Conservation (phyloP, 106 monocot species). For the Agapanthus africanus region DNA sequence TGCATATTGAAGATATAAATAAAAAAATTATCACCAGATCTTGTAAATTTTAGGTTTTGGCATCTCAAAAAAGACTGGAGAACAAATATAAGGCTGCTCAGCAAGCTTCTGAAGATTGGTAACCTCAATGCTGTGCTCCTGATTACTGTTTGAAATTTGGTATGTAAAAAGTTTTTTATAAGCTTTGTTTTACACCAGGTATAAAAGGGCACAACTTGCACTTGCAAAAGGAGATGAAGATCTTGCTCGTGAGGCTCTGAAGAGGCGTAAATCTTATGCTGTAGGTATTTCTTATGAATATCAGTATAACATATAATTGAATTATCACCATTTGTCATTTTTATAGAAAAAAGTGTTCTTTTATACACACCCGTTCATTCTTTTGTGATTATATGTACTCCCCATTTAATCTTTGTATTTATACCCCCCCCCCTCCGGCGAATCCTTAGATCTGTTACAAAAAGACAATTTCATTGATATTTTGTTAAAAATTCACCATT, state of each 20-base stretch:
- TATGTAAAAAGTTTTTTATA: neutral
- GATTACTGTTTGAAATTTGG: neutral
- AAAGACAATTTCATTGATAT: too few species aligned
- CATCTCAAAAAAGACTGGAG: slow-evolving; percentile 90
- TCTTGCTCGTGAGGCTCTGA: slow-evolving; percentile 97
- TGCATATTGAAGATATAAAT: neutral
- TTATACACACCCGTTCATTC: too few species aligned
- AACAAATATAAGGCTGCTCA: slow-evolving; percentile 92
- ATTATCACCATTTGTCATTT: neutral
- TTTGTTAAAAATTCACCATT: too few species aligned
- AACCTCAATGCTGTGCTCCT: slow-evolving; percentile 7
- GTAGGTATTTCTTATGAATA: slow-evolving; percentile 46
- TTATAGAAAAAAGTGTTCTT: too few species aligned
- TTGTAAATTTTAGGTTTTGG: slow-evolving; percentile 61
- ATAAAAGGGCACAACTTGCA: slow-evolving; percentile 89
- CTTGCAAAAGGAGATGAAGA: slow-evolving; percentile 94
- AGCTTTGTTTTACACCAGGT: slow-evolving; percentile 37
- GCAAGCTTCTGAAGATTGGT: slow-evolving; percentile 96
- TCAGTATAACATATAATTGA: neutral
- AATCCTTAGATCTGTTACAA: too few species aligned
- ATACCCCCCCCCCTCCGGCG: too few species aligned
- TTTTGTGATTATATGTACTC: too few species aligned
- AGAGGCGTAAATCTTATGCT: slow-evolving; percentile 93
- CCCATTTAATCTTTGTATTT: too few species aligned
- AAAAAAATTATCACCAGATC: neutral